Evolutionary conservation across 164 flowering plant genomes (phyloP).

Genomic region (Akebia trifoliata): DNA sequence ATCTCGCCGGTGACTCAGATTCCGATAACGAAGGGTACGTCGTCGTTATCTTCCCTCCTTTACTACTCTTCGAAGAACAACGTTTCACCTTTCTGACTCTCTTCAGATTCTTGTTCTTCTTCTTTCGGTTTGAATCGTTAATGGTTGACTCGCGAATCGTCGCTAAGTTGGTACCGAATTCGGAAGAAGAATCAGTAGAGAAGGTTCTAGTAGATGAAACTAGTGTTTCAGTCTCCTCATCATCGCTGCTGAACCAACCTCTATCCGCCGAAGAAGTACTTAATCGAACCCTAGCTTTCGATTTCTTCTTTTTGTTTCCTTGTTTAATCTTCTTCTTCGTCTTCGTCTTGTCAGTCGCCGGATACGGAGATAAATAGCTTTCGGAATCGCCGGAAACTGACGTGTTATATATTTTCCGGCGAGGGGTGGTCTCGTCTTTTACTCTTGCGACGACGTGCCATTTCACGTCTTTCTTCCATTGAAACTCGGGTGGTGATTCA

Average conservation of each 20-base stretch:
- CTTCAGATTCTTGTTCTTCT: conserved; percentile 9
- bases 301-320: conserved; percentile 13
- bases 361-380: conserved; percentile 18
- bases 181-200: conserved; percentile 34
- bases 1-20: conserved; percentile 47
- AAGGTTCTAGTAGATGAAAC: conserved; percentile 44
- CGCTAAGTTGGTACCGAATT: conserved; percentile 18
- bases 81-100: conserved; percentile 14
- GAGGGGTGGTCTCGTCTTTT: conserved; percentile 5
- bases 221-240: conserved; percentile 36
- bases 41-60: conserved; percentile 7
- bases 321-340: conserved; percentile 15
- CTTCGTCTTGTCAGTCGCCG: conserved; percentile 9
- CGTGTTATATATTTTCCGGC: conserved; percentile 39
- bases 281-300: conserved; percentile 22
- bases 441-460: conserved; percentile 54
- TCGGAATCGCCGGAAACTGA: conserved; percentile 24
- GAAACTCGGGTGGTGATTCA: conserved; percentile 10
- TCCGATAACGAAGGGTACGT: background rate
- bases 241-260: conserved; percentile 44
- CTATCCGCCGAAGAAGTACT: conserved; percentile 56
- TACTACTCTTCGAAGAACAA: background rate
- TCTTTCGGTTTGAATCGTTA: conserved; percentile 7
- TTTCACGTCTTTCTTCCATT: conserved; percentile 32
- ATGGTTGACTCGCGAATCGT: conserved; percentile 24